Evolutionary conservation across 2,329 filamentous ascomycete genomes (phyloP).

Genomic region (Dactylella cylindrospora): DNA sequence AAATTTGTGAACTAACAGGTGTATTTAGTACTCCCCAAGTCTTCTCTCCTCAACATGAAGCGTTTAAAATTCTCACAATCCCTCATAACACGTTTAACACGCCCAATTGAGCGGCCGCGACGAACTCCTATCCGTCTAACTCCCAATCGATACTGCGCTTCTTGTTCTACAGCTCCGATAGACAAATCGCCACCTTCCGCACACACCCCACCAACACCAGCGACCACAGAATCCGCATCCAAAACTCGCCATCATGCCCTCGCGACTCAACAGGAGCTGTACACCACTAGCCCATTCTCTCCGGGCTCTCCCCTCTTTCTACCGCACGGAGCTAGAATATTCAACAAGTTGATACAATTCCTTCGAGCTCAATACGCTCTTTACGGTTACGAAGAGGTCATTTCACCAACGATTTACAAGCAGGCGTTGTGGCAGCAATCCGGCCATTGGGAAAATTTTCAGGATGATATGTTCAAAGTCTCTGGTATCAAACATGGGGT

Average conservation of each 20-base stretch:
- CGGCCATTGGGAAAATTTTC: conserved; percentile 85
- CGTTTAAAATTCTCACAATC: conserved; percentile 24
- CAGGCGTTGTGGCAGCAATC: conserved; percentile 82
- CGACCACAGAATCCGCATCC: not conserved
- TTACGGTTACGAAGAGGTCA: conserved; percentile 84
- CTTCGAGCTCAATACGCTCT: conserved; percentile 78
- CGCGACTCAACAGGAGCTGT: conserved; percentile 58
- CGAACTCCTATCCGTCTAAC: not conserved
- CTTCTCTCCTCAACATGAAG: conserved; percentile 33
- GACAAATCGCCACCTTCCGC: not conserved
- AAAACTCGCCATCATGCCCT: conserved; percentile 32
- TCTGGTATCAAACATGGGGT: conserved; percentile 53
- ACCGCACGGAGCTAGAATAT: conserved; percentile 76
- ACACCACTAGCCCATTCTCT: conserved; percentile 72
- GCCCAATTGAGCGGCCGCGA: not conserved
- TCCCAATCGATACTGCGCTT: conserved; percentile 48
- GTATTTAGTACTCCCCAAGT: too few species aligned
- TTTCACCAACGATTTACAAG: conserved; percentile 89
- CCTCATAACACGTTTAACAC: too few species aligned
- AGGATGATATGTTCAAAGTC: conserved; percentile 89
- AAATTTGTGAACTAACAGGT: too few species aligned
- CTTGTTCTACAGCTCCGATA: too few species aligned
- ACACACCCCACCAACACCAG: not conserved
- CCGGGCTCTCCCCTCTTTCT: conserved; percentile 83
- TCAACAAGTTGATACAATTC: conserved; percentile 80